Evolutionary conservation across 2,329 filamentous ascomycete genomes (phyloP), one percentile per base, ranked within the genome.

Genomic region (Drechmeria coniospora): DNA sequence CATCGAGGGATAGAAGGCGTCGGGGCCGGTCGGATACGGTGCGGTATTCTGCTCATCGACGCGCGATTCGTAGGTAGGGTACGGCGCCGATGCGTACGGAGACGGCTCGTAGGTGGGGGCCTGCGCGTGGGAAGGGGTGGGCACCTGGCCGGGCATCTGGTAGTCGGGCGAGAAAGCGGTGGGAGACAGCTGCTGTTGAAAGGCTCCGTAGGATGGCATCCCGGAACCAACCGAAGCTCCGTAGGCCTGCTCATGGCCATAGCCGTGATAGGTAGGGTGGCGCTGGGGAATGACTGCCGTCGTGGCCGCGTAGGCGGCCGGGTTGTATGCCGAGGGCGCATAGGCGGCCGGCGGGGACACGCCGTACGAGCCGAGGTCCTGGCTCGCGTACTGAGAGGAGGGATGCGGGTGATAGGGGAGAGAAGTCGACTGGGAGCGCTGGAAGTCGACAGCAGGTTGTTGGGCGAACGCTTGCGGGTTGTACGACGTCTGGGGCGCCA

Each of bases 391-490:
- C 38, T 56, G 53, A 25, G 49, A 38, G 8, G 46, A 36, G 15
- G 53, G 52, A 35, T 55, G 57, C 34, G 57, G 59, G 31, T 59
- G 63, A 36, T 65, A 64, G 8, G 65, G 61, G 16, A 66, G 40
- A 23, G 54, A 53, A n/a, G 59, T 59, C 15, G 67, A 68, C 33
- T 66, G 65, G 19, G 65, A 59, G 30, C 65, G 59, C 30, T 42
- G 41, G 27, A 47, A 52, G 27, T 32, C 32, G 26, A 28, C 24
- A 11, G 23, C 23, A 4, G 42, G 39, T 4, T 46, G 36, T 32
- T 42, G 49, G 32, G 55, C 57, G 47, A 71, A 87, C 21, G 63
- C 59, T 46, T 78, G 68, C 2, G 81, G 79, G 44, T 86, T 87
- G 52, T 86, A 87, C 6, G 33, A 32, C 8, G 62, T 57, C 14